Evolutionary conservation across 306 rosid species (phyloP), one percentile per base, ranked within the genome.

Genomic region (Lablab purpureus): DNA sequence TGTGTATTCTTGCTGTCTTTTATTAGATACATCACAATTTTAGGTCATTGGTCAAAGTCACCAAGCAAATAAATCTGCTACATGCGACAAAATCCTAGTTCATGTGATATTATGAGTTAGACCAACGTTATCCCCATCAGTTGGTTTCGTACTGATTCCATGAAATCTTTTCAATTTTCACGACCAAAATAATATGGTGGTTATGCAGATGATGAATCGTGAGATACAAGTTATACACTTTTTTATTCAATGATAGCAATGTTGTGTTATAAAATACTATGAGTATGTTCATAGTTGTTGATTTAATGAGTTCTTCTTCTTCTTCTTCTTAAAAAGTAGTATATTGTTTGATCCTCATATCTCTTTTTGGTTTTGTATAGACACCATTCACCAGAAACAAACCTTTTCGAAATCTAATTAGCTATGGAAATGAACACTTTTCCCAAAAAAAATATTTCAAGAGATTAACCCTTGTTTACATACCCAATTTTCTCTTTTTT

Each of bases 41-140:
- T 70, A 67, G 74, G 82, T 74, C 27, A 37, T 41, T 77, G 75
- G 79, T 77, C 79, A 71, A 71, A 82, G 69, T 51, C 79, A 41
- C 56, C 36, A 30, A 28, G 12, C 78, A 60, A 36, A 23, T 7
- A 58, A 46, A 34, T 56, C 69, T 75, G 78, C 11, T 21, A 77
- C 46, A 82, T 43, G 27, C 18, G 55, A 64, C 79, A 63, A 77
- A 54, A 77, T 55, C 76, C 45, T 43, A 19, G 63, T 56, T 82
- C 17, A 49, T 62, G 54, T 70, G 45, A 76, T 71, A 6, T 37
- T 71, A 10, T 62, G 55, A 64, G 36, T 37, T 81, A 49, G 76
- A 68, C 73, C 37, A 82, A 51, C 73, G 71, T 68, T 75, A 49
- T 75, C 12, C 52, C 49, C 23, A 55, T 74, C 45, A 75, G 75